A percentile compares a stretch with the other conserved stretches of the same genome.
Evolutionary conservation across 2,329 filamentous ascomycete genomes (phyloP).

Genomic region (Dothideomycetes sp.): DNA sequence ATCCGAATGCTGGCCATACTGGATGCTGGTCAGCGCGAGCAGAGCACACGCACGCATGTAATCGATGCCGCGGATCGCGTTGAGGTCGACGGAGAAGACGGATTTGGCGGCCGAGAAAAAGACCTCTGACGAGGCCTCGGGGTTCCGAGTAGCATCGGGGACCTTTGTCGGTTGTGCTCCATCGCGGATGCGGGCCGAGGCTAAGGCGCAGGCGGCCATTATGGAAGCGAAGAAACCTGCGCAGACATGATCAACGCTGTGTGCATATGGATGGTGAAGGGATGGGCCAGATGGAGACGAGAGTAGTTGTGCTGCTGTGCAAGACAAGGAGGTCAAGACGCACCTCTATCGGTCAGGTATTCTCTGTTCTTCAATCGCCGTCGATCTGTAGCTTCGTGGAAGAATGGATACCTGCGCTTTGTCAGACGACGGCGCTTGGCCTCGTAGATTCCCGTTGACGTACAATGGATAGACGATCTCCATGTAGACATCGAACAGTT

Average conservation of each 20-base stretch:
- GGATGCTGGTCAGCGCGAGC: slow-evolving; percentile 43
- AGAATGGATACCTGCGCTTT: slow-evolving; percentile 35
- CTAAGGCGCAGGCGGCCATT: slow-evolving; percentile 45
- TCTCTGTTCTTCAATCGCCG: slow-evolving; percentile 33
- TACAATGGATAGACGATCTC: slow-evolving; percentile 46
- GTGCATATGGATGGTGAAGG: too few species aligned
- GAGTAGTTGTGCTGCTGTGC: neutral
- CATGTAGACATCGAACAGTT: slow-evolving; percentile 42
- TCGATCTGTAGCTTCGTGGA: slow-evolving; percentile 39
- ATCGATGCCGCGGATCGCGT: slow-evolving; percentile 27
- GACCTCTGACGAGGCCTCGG: slow-evolving; percentile 30
- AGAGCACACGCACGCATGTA: slow-evolving; percentile 40
- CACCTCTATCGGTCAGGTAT: slow-evolving; percentile 30
- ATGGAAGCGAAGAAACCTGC: slow-evolving; percentile 37
- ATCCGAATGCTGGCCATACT: slow-evolving; percentile 40
- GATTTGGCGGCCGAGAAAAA: slow-evolving; percentile 38
- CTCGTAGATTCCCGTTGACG: neutral
- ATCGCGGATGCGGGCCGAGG: slow-evolving; percentile 41
- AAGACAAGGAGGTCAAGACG: neutral
- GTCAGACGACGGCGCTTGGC: neutral
- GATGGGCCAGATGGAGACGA: too few species aligned
- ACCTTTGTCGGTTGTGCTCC: slow-evolving; percentile 35
- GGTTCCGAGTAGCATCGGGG: slow-evolving; percentile 26
- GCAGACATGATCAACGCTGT: neutral
- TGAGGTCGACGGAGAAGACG: slow-evolving; percentile 31